A percentile compares a stretch with the other conserved stretches of the same genome.
Conservation (phyloP, 768 basidiomycete genomes). For the Amanita polypyramis region DNA sequence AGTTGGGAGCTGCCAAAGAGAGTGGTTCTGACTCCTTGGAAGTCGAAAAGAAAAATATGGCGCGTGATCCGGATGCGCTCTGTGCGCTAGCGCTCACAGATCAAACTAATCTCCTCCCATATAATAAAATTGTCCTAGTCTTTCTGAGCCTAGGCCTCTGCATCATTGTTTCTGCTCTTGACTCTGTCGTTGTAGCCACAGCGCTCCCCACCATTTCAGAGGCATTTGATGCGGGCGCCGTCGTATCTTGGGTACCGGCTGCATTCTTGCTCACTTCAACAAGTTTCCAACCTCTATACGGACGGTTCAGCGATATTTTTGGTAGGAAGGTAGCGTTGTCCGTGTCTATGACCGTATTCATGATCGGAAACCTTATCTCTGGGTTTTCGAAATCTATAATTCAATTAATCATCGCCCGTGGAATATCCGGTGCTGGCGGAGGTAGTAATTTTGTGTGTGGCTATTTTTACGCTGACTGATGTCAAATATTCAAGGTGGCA, state of each 20-base stretch:
- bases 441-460: conserved; percentile 19
- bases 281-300: conserved; percentile 51
- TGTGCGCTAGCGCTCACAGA: conserved; percentile 34
- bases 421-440: conserved; percentile 59
- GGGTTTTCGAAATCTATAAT: conserved; percentile 57
- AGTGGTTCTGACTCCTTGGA: no score
- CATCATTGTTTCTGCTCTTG: conserved; percentile 49
- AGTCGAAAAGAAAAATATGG: no score
- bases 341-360: conserved; percentile 50
- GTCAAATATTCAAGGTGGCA: conserved; percentile 30
- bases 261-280: conserved; percentile 61
- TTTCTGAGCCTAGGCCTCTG: conserved; percentile 54
- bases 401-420: conserved; percentile 60
- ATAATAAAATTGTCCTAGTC: conserved; percentile 49
- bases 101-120: conserved; percentile 68
- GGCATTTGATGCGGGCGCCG: conserved; percentile 53
- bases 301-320: conserved; percentile 57
- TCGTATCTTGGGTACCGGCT: conserved; percentile 64
- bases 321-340: conserved; percentile 53
- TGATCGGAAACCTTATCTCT: conserved; percentile 55
- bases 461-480: not conserved
- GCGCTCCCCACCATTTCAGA: conserved; percentile 63
- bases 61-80: not conserved
- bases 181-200: conserved; percentile 67
- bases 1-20: no score